Base-by-base conservation (phyloP, 169 alveolate species). In the Plasmodium yoelii region DNA sequence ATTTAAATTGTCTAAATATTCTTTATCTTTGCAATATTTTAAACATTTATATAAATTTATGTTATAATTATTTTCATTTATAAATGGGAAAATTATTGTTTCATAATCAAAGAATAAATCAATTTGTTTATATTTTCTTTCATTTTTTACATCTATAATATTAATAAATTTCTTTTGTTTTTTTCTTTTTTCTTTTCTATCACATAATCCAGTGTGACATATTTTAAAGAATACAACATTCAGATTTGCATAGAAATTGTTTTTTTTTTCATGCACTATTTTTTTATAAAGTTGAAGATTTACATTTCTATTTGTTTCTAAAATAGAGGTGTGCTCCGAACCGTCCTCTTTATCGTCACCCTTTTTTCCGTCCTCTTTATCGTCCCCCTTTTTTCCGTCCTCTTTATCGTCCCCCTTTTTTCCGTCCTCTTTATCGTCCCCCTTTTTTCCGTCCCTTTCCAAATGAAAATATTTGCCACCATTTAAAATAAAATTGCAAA, bases 81-180 rank as follows among this genome's bases (percentile, higher is more conserved):
- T 63, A 56, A 63, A 77, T n/a, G 88, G 63, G 39, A 77, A 77
- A n/a, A 77, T 77, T n/a, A 68, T 77, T 34, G 77, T 63, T 28
- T 77, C 88, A 19, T 51, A 51, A 18, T 77, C 88, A 28, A 77
- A 77, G 72, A 77, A 77, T 26, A 46, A 77, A 42, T 77, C 10
- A 3, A 15, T 1, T 46, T 12, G 18, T 10, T 67, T 67, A 15
- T n/a, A 39, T n/a, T n/a, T 15, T 8, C 7, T 39, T 10, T 67
- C 42, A 44, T 39, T 18, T 67, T 44, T 34, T 13, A 57, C 10
- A 49, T 55, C 61, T 22, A 71, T 44, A 8, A 15, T 18, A 44
- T 71, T 55, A 42, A 71, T 49, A 0, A 5, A 49, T 9, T 53
- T 77, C 34, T 65, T 63, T 18, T 26, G 22, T 49, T 59, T 73